These are phyloP conservation scores for Apiospora koreana DNA, from an alignment of 2,329 filamentous ascomycete genomes.

Conservation along the genomic window DNA sequence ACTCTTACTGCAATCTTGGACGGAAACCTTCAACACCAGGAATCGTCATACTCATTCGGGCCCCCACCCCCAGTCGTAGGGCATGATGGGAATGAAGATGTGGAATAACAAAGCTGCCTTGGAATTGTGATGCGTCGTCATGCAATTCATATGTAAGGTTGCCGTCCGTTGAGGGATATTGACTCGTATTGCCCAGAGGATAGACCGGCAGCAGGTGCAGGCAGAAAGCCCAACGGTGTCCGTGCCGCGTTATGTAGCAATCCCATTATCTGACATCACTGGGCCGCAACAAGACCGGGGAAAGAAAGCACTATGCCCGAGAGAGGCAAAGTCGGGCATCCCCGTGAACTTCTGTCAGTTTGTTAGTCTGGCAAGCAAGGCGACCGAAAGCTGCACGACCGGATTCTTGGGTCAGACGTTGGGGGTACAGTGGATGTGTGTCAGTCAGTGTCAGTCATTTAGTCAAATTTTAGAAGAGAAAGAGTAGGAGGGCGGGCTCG, in stretches of 20 bases:
- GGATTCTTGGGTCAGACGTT: not conserved
- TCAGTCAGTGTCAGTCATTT: not conserved
- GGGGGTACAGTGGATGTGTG: not conserved
- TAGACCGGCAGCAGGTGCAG: not conserved
- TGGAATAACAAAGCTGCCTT: not conserved
- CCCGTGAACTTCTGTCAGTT: not conserved
- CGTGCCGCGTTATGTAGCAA: not conserved
- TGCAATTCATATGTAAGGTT: not conserved
- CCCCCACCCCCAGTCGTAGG: not conserved
- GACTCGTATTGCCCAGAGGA: not conserved
- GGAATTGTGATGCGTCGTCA: not conserved
- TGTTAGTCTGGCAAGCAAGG: not conserved
- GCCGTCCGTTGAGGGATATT: not conserved
- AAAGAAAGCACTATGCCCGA: too few species aligned
- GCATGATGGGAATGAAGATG: not conserved
- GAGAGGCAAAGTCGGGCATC: not conserved
- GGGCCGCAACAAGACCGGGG: not conserved
- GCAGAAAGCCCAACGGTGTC: not conserved
- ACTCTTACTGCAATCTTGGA: not conserved
- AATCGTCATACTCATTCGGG: not conserved
- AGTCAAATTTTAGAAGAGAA: not conserved
- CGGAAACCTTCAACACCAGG: not conserved
- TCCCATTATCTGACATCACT: not conserved
- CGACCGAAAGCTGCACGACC: not conserved
- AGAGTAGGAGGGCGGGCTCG: not conserved